These are phyloP conservation scores for Ophiostoma montium DNA, from an alignment of 2,329 filamentous ascomycete genomes.

Conservation along the genomic window DNA sequence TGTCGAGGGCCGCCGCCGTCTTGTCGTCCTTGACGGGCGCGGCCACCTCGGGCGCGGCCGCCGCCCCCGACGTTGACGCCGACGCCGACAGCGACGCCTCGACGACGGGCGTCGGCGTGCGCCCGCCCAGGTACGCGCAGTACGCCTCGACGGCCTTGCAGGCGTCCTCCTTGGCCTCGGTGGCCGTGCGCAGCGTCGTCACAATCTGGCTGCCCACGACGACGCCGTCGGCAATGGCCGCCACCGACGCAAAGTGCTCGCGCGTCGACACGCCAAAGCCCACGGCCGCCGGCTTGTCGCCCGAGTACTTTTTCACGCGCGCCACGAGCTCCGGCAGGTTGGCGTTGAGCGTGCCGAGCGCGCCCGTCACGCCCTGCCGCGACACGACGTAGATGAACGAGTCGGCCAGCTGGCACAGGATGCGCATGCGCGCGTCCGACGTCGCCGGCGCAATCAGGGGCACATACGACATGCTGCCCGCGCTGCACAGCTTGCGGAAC, in stretches of 20 bases:
- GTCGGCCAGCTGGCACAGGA: conserved; percentile 91
- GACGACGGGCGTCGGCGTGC: conserved; percentile 30
- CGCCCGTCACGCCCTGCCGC: conserved; percentile 91
- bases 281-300: conserved; percentile 78
- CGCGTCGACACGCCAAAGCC: conserved; percentile 93
- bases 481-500: conserved; percentile 74
- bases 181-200: conserved; percentile 55
- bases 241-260: conserved; percentile 82
- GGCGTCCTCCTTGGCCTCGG: conserved; percentile 11
- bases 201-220: conserved; percentile 96
- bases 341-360: conserved; percentile 66
- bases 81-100: conserved; percentile 45
- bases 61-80: conserved; percentile 37
- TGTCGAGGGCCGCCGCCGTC: conserved; percentile 32
- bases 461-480: conserved; percentile 78
- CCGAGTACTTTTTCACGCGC: conserved; percentile 83
- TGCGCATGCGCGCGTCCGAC: conserved; percentile 83
- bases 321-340: conserved; percentile 69
- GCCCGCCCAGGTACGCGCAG: conserved; percentile 53
- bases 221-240: conserved; percentile 76
- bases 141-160: conserved; percentile 68
- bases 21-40: conserved; percentile 42
- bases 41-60: conserved; percentile 41
- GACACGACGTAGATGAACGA: conserved; percentile 99
- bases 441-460: conserved; percentile 93